Percentiles rank a stretch among this genome's conserved stretches.
phyloP scores from a whole-genome alignment of 2,329 filamentous ascomycete genomes.

The Alternaria brassicicola region DNA sequence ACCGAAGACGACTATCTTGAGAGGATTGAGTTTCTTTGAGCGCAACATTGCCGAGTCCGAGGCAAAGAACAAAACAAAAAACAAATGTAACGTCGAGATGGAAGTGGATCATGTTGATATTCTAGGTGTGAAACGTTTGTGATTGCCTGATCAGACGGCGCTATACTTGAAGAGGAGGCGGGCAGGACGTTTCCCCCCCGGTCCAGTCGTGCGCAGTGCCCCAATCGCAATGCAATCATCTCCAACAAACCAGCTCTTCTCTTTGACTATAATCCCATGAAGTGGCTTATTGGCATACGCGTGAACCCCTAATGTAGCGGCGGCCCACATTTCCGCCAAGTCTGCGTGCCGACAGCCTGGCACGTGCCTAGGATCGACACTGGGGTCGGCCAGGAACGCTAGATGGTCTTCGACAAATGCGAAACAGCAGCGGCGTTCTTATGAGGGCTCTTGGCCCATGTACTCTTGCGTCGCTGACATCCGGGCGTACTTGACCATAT shows the following conservation, averaged over 20 bases:
- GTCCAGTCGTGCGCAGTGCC: neutral
- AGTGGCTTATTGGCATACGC: neutral
- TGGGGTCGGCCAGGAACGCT: constrained; percentile 1
- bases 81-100: neutral
- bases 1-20: constrained; percentile 28
- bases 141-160: neutral
- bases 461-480: neutral
- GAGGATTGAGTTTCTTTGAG: neutral
- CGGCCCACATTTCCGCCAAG: constrained; percentile 4
- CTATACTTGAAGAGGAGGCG: neutral
- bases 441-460: constrained; percentile 1
- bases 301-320: neutral
- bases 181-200: neutral
- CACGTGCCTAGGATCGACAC: constrained; percentile 5
- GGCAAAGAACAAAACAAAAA: neutral
- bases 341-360: neutral
- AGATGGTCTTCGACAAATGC: constrained; percentile 9
- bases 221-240: neutral
- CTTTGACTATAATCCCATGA: neutral
- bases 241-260: neutral
- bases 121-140: neutral
- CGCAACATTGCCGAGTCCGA: neutral
- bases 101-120: neutral
- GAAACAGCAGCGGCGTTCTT: constrained; percentile 9
- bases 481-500: neutral